phyloP scores from a whole-genome alignment of 2,329 filamentous ascomycete genomes.

The Cercospora sesami region DNA sequence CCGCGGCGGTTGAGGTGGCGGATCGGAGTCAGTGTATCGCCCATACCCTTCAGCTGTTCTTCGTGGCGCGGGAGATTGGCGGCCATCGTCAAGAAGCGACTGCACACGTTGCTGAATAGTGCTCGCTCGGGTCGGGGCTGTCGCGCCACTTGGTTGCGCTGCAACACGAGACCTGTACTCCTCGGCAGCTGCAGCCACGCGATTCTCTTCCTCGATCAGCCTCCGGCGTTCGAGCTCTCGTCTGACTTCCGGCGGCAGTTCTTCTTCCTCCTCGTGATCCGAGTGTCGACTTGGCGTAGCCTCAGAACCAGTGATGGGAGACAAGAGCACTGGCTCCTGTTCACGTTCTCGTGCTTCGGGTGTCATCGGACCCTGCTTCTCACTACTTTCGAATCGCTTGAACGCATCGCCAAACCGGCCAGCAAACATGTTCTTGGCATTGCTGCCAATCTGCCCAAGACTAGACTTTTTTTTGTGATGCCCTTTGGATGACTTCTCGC shows the following conservation, averaged over 20 bases:
- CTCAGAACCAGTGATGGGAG: constrained; percentile 75
- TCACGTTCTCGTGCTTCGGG: constrained; percentile 25
- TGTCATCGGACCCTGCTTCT: constrained; percentile 24
- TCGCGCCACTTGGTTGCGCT: constrained; percentile 56
- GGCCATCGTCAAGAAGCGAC: constrained; percentile 76
- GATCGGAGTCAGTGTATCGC: constrained; percentile 65
- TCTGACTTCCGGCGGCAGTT: constrained; percentile 81
- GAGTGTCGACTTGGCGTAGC: constrained; percentile 63
- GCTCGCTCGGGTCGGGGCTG: constrained; percentile 64
- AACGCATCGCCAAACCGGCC: constrained; percentile 93
- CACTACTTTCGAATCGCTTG: constrained; percentile 72
- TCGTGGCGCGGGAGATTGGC: constrained; percentile 54
- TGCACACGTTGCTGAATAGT: constrained; percentile 91
- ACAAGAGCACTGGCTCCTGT: constrained; percentile 49
- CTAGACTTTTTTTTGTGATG: constrained; percentile 69
- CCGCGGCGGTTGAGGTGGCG: constrained; percentile 1
- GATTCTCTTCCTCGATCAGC: constrained; percentile 81
- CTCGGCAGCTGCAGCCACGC: constrained; percentile 83
- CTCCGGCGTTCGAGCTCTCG: constrained; percentile 82
- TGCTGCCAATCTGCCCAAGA: constrained; percentile 58
- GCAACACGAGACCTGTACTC: constrained; percentile 80
- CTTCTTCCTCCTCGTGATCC: constrained; percentile 63
- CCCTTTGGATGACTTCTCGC: constrained; percentile 37
- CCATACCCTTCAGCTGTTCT: constrained; percentile 88
- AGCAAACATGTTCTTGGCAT: constrained; percentile 76